Base-by-base conservation (phyloP, 257 asterid genomes). In the Datura wrightii region DNA sequence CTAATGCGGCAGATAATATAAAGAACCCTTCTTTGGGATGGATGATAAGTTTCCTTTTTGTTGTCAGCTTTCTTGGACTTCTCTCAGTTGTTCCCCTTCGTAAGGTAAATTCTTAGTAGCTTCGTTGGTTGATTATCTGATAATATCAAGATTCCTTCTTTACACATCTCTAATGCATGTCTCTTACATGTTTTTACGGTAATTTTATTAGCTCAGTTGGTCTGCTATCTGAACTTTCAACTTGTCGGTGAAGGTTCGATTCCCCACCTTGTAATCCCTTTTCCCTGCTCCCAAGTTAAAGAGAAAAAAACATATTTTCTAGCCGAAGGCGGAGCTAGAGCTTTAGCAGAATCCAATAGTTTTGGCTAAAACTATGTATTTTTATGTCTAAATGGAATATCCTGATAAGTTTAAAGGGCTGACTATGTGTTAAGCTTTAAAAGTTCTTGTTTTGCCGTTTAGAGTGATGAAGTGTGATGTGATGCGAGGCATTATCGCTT, bases 71-170 rank as follows among this genome's bases (percentile, higher is more conserved):
- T 85, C 82, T 89, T 2, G 96, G 97, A 15, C 89, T 93, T 72
- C 92, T 93, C 85, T 91, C 93, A 0, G 94, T 93, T 2, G 93
- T 92, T 78, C 96, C 94, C 5, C 93, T 93, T 13, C 86, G 94
- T 8, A 93, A 93, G 97, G 97, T 93, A 85, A 11, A 6, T 52
- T 54, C 4, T 18, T n/a, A 10, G 31, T 24, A 24, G 31, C 31
- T 24, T 24, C 31, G 31, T 24, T 24, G 31, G 31, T 24, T 24
- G 31, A 24, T 24, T 24, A 24, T 24, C 31, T 24, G 31, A 24
- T 24, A 24, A 24, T 24, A 24, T 24, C 31, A 24, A 24, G 31
- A 24, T 0, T 24, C 31, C 31, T 24, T 24, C 31, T 24, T 24
- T 24, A 24, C 31, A 60, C n/a, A 82, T 82, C 8, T 62, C 46